phyloP scores from a whole-genome alignment of 2,329 filamentous ascomycete species.

The Venturia pyrina region DNA sequence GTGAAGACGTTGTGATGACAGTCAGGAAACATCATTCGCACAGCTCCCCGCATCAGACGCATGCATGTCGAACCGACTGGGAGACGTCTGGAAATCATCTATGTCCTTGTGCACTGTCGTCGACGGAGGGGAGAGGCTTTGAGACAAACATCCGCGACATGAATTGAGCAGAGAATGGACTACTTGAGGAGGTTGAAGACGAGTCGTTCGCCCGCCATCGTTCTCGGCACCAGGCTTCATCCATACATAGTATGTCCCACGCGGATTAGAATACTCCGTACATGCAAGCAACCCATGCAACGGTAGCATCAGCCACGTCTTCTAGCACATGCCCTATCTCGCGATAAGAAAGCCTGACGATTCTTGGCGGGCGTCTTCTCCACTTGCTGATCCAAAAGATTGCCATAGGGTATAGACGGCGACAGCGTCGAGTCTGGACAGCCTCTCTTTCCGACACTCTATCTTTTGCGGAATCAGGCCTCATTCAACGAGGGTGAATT shows the following conservation, averaged over 20 bases:
- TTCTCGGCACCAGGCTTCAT: background rate
- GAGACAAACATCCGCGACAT: background rate
- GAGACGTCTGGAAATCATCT: background rate
- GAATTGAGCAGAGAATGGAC: background rate
- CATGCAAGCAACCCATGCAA: background rate
- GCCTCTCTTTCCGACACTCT: background rate
- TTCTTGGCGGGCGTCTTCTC: background rate
- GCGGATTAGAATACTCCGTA: background rate
- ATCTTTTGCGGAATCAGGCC: constrained; percentile 1
- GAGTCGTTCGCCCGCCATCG: background rate
- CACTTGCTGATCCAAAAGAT: constrained; percentile 4
- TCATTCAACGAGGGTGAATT: background rate
- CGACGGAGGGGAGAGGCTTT: background rate
- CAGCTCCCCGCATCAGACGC: background rate
- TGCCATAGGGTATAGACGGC: background rate
- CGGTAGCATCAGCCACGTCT: background rate
- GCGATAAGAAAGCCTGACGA: constrained; percentile 5
- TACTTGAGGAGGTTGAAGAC: background rate
- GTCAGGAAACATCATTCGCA: background rate
- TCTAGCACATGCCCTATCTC: constrained; percentile 5
- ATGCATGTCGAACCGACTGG: background rate
- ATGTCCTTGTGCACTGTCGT: constrained; percentile 1
- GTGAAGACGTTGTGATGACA: background rate
- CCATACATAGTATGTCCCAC: background rate
- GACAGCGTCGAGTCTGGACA: background rate